Conservation (phyloP, 768 basidiomycete genomes). For the Atractiella rhizophila region DNA sequence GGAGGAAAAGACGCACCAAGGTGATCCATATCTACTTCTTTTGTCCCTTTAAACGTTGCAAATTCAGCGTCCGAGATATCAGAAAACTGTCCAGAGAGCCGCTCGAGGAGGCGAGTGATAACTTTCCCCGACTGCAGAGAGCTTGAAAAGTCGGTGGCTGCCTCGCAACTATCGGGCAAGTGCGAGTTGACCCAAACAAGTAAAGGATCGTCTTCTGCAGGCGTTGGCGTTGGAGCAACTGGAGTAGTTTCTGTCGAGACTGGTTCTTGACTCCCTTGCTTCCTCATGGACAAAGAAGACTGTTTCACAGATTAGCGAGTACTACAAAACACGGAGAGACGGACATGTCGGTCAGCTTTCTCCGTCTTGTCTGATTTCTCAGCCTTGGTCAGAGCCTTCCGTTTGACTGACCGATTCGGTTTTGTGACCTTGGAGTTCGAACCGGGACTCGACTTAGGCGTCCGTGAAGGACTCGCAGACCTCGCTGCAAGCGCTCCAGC, state of each 20-base stretch:
- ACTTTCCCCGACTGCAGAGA: slow-evolving; percentile 37
- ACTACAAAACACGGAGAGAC: background rate
- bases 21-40: background rate
- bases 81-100: slow-evolving; percentile 16
- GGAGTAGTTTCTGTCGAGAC: background rate
- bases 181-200: slow-evolving; percentile 74
- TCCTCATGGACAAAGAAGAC: background rate
- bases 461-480: no score
- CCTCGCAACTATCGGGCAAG: slow-evolving; percentile 33
- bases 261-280: background rate
- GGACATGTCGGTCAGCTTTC: background rate
- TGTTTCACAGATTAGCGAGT: background rate
- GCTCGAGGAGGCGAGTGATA: slow-evolving; percentile 59
- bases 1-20: slow-evolving; percentile 9
- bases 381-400: background rate
- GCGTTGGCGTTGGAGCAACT: background rate
- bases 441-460: no score
- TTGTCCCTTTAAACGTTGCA: slow-evolving; percentile 6
- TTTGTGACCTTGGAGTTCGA: background rate
- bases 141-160: slow-evolving; percentile 25
- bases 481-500: no score
- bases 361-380: background rate
- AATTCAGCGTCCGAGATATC: slow-evolving; percentile 11
- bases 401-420: background rate
- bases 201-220: slow-evolving; percentile 21